These are phyloP conservation scores for Populus alba DNA, from an alignment of 345 rosid species.

Conservation along the genomic window DNA sequence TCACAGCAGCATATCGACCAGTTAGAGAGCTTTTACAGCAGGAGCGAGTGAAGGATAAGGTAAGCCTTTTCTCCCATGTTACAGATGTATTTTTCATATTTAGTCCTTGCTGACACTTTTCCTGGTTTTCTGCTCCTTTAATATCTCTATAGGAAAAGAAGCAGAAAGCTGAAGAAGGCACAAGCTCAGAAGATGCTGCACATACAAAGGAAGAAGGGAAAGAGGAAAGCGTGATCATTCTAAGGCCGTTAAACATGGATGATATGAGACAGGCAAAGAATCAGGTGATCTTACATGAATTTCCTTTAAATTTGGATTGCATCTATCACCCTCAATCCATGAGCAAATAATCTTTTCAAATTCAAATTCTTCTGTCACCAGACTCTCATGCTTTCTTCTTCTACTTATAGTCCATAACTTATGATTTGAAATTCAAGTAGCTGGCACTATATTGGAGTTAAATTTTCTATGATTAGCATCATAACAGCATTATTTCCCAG, in stretches of 20 bases:
- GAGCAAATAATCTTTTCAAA: background rate
- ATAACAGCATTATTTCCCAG: background rate
- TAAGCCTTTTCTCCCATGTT: constrained; percentile 15
- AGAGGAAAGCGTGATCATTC: constrained; percentile 52
- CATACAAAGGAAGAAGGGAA: constrained; percentile 47
- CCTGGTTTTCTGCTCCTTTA: constrained; percentile 3
- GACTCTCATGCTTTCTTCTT: background rate
- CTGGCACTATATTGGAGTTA: background rate
- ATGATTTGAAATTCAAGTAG: background rate
- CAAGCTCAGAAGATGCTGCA: constrained; percentile 46
- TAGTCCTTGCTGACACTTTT: background rate
- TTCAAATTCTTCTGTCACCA: background rate
- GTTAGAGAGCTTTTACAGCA: constrained; percentile 85
- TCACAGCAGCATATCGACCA: constrained; percentile 95
- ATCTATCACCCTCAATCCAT: background rate
- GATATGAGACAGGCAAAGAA: constrained; percentile 90
- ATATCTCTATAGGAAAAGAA: constrained; percentile 56
- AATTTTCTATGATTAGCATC: background rate
- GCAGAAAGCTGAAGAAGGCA: constrained; percentile 55
- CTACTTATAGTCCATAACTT: background rate
- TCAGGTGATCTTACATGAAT: constrained; percentile 49
- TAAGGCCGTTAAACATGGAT: constrained; percentile 85
- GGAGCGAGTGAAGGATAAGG: constrained; percentile 75
- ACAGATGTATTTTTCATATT: background rate
- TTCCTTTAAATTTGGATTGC: background rate